These are phyloP conservation scores for Hyphopichia burtonii DNA, from an alignment of 1,139 yeast genomes.

Conservation along the genomic window DNA sequence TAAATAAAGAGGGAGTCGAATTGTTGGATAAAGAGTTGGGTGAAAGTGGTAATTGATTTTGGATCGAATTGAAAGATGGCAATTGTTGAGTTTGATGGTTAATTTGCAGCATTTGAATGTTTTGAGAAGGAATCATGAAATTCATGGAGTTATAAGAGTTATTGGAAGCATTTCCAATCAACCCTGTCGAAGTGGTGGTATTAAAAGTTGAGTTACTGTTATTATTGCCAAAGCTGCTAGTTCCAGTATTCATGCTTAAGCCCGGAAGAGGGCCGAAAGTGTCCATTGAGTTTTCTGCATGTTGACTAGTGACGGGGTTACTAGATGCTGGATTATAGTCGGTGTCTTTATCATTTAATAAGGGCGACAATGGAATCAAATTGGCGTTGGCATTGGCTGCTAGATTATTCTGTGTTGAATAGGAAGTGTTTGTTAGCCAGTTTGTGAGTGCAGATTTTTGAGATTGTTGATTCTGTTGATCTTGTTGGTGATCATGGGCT, in stretches of 20 bases:
- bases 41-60: conserved; percentile 30
- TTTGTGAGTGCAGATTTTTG: conserved; percentile 13
- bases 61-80: conserved; percentile 39
- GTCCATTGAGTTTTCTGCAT: conserved; percentile 12
- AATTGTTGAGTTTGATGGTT: conserved; percentile 34
- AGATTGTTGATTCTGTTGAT: conserved; percentile 4
- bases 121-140: conserved; percentile 12
- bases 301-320: conserved; percentile 6
- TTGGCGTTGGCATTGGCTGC: conserved; percentile 14
- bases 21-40: conserved; percentile 13
- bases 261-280: conserved; percentile 18
- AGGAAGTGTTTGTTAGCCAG: conserved; percentile 16
- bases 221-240: neutral
- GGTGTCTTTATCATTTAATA: conserved; percentile 32
- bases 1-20: conserved; percentile 7
- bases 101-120: conserved; percentile 19
- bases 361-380: conserved; percentile 37
- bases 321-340: conserved; percentile 17
- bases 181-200: neutral
- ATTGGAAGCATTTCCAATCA: neutral
- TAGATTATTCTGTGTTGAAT: conserved; percentile 6
- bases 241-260: conserved; percentile 4
- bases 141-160: conserved; percentile 4
- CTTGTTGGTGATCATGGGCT: conserved; percentile 2
- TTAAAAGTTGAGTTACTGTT: neutral